A percentile compares a stretch with the other conserved stretches of the same genome.
phyloP scores from a whole-genome alignment of 2,329 filamentous ascomycete species.

The Xylaria hypoxylon region DNA sequence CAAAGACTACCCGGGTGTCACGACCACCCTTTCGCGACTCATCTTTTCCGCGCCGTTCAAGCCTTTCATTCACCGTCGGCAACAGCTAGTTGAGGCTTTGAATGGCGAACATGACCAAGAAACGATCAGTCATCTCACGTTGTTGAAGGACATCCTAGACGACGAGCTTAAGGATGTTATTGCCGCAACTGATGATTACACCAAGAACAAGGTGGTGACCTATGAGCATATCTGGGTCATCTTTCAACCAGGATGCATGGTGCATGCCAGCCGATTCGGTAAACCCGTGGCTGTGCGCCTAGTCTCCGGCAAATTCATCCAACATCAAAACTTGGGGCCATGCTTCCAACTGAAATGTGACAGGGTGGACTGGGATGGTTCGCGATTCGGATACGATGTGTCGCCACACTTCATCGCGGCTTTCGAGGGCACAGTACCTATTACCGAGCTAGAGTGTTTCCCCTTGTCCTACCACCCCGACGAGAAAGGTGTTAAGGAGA shows the following conservation, averaged over 20 bases:
- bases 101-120: conserved; percentile 50
- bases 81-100: conserved; percentile 47
- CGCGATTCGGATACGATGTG: conserved; percentile 47
- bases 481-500: conserved; percentile 42
- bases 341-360: conserved; percentile 30
- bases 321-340: conserved; percentile 8
- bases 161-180: conserved; percentile 54
- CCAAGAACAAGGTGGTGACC: conserved; percentile 23
- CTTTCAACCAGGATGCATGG: conserved; percentile 28
- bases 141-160: conserved; percentile 53
- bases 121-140: conserved; percentile 51
- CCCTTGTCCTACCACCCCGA: conserved; percentile 49
- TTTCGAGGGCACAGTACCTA: conserved; percentile 47
- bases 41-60: conserved; percentile 63
- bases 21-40: conserved; percentile 60
- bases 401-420: conserved; percentile 44
- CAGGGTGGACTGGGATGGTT: conserved; percentile 53
- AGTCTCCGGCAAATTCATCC: conserved; percentile 11
- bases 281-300: conserved; percentile 21
- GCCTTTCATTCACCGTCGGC: conserved; percentile 67
- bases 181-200: conserved; percentile 51
- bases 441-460: conserved; percentile 48
- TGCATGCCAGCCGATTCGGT: conserved; percentile 12
- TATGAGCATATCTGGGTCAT: conserved; percentile 35
- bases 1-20: conserved; percentile 62